phyloP scores from a whole-genome alignment of 768 basidiomycete species.

The Coprinopsis strossmayeri region DNA sequence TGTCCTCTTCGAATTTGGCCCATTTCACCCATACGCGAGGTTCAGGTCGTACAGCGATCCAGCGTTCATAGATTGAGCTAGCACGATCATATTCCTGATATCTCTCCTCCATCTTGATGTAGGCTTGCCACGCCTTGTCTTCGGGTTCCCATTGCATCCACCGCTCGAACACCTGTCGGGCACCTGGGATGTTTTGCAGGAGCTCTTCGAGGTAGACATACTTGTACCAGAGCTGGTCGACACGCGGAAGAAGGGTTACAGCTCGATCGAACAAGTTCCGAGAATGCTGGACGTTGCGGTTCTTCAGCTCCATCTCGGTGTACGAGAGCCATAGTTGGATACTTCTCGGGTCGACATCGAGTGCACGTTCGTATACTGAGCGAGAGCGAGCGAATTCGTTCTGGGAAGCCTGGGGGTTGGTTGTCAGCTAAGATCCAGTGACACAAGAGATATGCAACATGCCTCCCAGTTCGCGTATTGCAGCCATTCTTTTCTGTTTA shows the following conservation, averaged over 20 bases:
- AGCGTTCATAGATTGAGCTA: slow-evolving; percentile 87
- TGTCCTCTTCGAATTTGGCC: slow-evolving; percentile 86
- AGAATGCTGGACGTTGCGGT: slow-evolving; percentile 94
- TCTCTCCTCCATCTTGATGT: slow-evolving; percentile 94
- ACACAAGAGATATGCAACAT: slow-evolving; percentile 15
- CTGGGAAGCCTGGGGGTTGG: slow-evolving; percentile 69
- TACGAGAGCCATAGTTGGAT: slow-evolving; percentile 92
- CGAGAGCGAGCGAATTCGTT: slow-evolving; percentile 93
- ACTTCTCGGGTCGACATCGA: slow-evolving; percentile 90
- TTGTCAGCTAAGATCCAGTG: slow-evolving; percentile 1
- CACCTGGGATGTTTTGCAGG: slow-evolving; percentile 91
- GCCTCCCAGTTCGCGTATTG: slow-evolving; percentile 87
- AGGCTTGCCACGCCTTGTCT: slow-evolving; percentile 99
- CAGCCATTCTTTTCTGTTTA: slow-evolving; percentile 73
- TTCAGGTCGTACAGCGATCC: slow-evolving; percentile 72
- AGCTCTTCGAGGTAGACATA: slow-evolving; percentile 98
- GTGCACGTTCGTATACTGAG: slow-evolving; percentile 92
- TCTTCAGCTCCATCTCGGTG: slow-evolving; percentile 97
- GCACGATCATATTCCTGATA: slow-evolving; percentile 91
- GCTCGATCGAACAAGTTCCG: slow-evolving; percentile 97
- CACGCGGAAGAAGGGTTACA: slow-evolving; percentile 91
- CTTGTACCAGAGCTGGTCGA: slow-evolving; percentile 99
- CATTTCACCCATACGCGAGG: slow-evolving; percentile 82
- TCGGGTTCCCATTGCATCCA: slow-evolving; percentile 99
- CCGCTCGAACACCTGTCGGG: slow-evolving; percentile 95